Conservation (phyloP, 106 monocot species). For the Allium sativum region DNA sequence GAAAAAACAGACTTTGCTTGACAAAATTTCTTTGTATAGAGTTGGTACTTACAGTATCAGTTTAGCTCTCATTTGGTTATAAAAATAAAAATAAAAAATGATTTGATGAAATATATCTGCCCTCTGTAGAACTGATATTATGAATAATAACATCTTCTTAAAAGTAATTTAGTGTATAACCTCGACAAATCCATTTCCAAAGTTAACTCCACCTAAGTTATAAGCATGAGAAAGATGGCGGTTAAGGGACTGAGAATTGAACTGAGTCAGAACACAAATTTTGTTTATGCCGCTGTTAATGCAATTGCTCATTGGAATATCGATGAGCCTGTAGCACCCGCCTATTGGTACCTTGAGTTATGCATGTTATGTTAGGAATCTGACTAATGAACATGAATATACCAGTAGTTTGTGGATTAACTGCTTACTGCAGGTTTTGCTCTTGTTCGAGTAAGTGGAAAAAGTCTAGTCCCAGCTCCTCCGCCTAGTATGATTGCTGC, state of each 20-base stretch:
- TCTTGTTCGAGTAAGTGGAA: slow-evolving; percentile 63
- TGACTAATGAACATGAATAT: no score
- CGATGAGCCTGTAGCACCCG: slow-evolving; percentile 76
- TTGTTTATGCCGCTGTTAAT: slow-evolving; percentile 78
- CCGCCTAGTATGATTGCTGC: slow-evolving; percentile 76
- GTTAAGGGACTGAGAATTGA: slow-evolving; percentile 75
- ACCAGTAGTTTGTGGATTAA: background rate
- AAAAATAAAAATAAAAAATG: background rate
- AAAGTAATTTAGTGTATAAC: slow-evolving; percentile 7
- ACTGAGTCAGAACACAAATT: slow-evolving; percentile 71
- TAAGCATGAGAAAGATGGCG: slow-evolving; percentile 63
- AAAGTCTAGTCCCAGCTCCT: slow-evolving; percentile 67
- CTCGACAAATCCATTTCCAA: slow-evolving; percentile 74
- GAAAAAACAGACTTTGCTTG: no score
- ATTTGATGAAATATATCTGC: background rate
- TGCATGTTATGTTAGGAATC: no score
- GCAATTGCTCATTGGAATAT: slow-evolving; percentile 84
- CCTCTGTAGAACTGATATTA: background rate
- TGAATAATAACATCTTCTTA: no score
- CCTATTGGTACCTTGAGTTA: slow-evolving; percentile 59
- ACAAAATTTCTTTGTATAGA: no score
- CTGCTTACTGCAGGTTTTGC: slow-evolving; percentile 63
- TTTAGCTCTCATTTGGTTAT: background rate
- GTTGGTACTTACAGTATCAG: no score
- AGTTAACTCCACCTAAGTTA: slow-evolving; percentile 54